phyloP scores from a whole-genome alignment of 2,329 filamentous ascomycete genomes.

The Macrophomina pseudophaseolina region DNA sequence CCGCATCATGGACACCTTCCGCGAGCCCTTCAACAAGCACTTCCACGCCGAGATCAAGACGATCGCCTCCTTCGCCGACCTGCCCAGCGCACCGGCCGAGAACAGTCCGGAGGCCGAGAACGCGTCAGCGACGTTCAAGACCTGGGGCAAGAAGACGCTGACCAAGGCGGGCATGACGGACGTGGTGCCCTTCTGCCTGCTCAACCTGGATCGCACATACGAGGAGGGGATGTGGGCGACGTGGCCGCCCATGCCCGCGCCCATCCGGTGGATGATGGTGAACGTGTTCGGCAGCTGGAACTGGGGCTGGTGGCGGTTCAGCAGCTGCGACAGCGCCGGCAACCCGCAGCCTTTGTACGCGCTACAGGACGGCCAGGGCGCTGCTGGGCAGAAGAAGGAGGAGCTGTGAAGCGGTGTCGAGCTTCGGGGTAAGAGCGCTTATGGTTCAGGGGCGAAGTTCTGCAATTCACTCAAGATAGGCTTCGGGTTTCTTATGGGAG shows the following conservation, averaged over 20 bases:
- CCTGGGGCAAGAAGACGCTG: constrained; percentile 68
- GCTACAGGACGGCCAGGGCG: constrained; percentile 28
- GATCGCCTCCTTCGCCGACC: constrained; percentile 45
- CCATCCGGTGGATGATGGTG: constrained; percentile 64
- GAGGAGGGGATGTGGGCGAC: constrained; percentile 65
- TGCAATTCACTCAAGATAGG: not conserved
- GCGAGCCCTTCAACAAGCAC: constrained; percentile 37
- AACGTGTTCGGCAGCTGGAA: constrained; percentile 64
- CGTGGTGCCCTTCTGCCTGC: constrained; percentile 68
- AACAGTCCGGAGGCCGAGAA: constrained; percentile 51
- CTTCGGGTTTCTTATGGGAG: constrained; percentile 21
- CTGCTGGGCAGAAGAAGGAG: constrained; percentile 1
- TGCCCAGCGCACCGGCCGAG: constrained; percentile 57
- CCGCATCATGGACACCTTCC: constrained; percentile 38
- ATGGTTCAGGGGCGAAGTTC: too few species aligned
- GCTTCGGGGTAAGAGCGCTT: not conserved
- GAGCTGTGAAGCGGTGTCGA: constrained; percentile 12
- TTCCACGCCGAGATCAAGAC: constrained; percentile 43
- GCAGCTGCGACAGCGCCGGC: constrained; percentile 63
- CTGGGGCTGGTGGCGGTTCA: constrained; percentile 67
- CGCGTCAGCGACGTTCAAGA: constrained; percentile 60
- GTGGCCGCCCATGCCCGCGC: constrained; percentile 69
- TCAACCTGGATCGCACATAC: constrained; percentile 65
- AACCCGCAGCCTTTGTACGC: constrained; percentile 61
- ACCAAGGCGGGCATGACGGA: constrained; percentile 64